These are phyloP conservation scores for Stromatinia cepivora DNA, from an alignment of 2,329 filamentous ascomycete genomes.

Conservation along the genomic window DNA sequence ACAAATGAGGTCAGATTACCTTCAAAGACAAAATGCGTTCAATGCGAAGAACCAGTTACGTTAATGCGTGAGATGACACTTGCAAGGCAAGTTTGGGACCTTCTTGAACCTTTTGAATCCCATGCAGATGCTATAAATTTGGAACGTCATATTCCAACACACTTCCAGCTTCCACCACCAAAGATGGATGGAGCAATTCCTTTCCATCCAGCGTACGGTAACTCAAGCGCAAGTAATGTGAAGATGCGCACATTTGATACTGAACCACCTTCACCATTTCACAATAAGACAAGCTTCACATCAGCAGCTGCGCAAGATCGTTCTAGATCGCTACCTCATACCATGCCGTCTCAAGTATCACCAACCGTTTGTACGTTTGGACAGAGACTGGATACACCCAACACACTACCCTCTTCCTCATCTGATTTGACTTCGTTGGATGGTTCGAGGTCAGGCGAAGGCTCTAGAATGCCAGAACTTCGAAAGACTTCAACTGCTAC, in stretches of 20 bases:
- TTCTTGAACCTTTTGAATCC: constrained; percentile 43
- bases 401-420: constrained; percentile 28
- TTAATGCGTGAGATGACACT: constrained; percentile 44
- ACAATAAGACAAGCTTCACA: constrained; percentile 25
- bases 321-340: constrained; percentile 28
- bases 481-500: constrained; percentile 16
- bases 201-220: constrained; percentile 28
- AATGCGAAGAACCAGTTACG: constrained; percentile 42
- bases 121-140: constrained; percentile 45
- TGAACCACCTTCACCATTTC: constrained; percentile 26
- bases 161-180: constrained; percentile 42
- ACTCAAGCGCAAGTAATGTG: constrained; percentile 19
- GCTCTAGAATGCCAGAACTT: constrained; percentile 9
- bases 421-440: constrained; percentile 29
- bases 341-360: constrained; percentile 31
- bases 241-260: constrained; percentile 24
- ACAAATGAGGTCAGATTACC: constrained; percentile 32
- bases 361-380: constrained; percentile 22
- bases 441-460: constrained; percentile 25
- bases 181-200: constrained; percentile 35
- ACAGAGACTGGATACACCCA: constrained; percentile 27
- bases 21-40: constrained; percentile 40
- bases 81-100: constrained; percentile 43
- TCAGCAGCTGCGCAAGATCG: constrained; percentile 23
- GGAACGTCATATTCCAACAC: constrained; percentile 43